Evolutionary conservation across 345 rosid genomes (phyloP).

Genomic region (Garcia nutans): DNA sequence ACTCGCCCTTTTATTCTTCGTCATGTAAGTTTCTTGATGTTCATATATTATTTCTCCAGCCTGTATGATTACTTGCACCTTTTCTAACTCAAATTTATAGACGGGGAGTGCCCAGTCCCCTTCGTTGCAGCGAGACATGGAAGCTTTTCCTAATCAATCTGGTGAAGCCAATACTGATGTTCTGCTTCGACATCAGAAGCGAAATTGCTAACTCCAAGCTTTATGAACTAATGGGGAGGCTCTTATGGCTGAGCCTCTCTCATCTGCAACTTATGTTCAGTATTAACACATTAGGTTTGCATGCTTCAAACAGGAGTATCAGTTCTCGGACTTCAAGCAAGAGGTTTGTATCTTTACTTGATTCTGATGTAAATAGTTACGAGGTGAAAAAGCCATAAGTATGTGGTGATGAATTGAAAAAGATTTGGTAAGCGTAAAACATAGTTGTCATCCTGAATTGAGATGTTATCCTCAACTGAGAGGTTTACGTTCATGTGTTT

Average conservation of each 20-base stretch:
- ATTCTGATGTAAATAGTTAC: slow-evolving; percentile 29
- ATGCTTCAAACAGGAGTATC: slow-evolving; percentile 1
- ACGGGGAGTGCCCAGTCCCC: slow-evolving; percentile 54
- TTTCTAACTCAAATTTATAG: slow-evolving; percentile 50
- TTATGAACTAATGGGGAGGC: slow-evolving; percentile 34
- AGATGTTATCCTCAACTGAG: not conserved
- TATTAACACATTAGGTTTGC: slow-evolving; percentile 35
- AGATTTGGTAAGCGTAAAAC: slow-evolving; percentile 25
- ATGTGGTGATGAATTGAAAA: slow-evolving; percentile 33
- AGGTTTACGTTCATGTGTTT: not conserved
- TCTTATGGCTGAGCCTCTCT: slow-evolving; percentile 49
- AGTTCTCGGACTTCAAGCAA: slow-evolving; percentile 8
- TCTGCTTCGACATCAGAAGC: slow-evolving; percentile 62
- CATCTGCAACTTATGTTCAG: slow-evolving; percentile 56
- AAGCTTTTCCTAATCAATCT: slow-evolving; percentile 56
- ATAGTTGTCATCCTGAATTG: not conserved
- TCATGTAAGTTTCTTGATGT: slow-evolving; percentile 39
- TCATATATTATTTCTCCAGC: not conserved
- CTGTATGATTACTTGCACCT: slow-evolving; percentile 13
- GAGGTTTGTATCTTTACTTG: slow-evolving; percentile 32
- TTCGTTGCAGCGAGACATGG: slow-evolving; percentile 53
- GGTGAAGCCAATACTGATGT: slow-evolving; percentile 55
- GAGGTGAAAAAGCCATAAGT: slow-evolving; percentile 14
- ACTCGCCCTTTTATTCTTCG: slow-evolving; percentile 34
- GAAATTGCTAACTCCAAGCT: slow-evolving; percentile 42